Base-by-base conservation (phyloP, 805 yeast genomes). In the Kodamaea restingae region DNA sequence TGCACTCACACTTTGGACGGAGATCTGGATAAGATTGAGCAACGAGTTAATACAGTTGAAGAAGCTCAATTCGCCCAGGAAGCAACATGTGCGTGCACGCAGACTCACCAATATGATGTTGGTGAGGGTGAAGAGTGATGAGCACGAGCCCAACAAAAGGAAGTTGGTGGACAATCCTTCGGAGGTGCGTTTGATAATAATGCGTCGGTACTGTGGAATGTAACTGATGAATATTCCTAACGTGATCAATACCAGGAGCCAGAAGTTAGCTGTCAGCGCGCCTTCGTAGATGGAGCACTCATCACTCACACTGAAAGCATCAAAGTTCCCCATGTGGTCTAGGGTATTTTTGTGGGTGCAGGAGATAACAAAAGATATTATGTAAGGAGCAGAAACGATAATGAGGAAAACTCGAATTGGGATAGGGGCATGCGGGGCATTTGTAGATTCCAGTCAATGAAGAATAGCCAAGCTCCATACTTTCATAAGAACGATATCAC, bases 91-190 rank as follows among this genome's bases (percentile, higher is more conserved):
- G 20, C 85, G 55, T 0, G 88, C 84, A 0, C 76, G 71, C 12
- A 75, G 60, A 4, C 84, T 75, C 9, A 86, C 69, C 22, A 86
- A 58, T 4, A 80, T 56, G 34, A 87, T 73, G 51, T 88, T 88
- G 14, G 83, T 68, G 35, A 81, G 60, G 0, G 91, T 78, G 50
- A 81, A 73, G 20, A 80, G 61, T n/a, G 85, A 80, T 15, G 90
- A 77, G 35, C 81, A 58, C 4, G 82, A 75, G 3, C 93, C 93
- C 29, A 88, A 69, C 10, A 87, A 60, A 22, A 87, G 65, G 54
- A 80, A 87, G 48, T 73, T 68, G 9, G 90, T 85, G 4, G 90
- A 81, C 15, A 87, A 63, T 4, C 96, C 96, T 54, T 85, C 88
- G 9, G 90, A 78, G 4, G 88, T 72, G 36, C 73, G 60, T 36